Conservation (phyloP, 495 filamentous ascomycete species). For the Immersiella caudata region DNA sequence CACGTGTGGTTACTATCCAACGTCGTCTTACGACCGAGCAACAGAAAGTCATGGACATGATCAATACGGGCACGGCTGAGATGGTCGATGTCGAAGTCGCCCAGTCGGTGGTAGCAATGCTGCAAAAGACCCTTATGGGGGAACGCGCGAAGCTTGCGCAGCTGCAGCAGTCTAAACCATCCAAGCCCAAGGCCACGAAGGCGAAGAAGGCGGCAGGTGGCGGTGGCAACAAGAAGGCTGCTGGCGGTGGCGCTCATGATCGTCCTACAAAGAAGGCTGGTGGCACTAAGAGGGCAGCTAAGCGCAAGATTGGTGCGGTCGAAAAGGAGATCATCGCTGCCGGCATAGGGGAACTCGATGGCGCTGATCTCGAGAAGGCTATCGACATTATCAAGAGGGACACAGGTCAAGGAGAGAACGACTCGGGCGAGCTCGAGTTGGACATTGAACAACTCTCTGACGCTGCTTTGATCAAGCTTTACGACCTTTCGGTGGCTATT, state of each 20-base stretch:
- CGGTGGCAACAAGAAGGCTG: constrained; percentile 36
- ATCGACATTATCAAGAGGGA: constrained; percentile 90
- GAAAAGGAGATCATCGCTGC: constrained; percentile 88
- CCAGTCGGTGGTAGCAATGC: constrained; percentile 48
- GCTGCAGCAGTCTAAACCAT: constrained; percentile 41
- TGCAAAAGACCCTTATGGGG: constrained; percentile 52
- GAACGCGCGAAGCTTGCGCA: constrained; percentile 50
- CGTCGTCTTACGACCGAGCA: constrained; percentile 56
- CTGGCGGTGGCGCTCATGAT: constrained; percentile 38
- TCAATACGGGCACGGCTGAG: constrained; percentile 71
- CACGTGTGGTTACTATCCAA: constrained; percentile 28
- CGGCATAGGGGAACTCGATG: constrained; percentile 73
- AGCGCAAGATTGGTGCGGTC: constrained; percentile 63
- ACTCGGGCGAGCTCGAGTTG: constrained; percentile 85
- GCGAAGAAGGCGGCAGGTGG: constrained; percentile 37
- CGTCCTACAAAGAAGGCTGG: constrained; percentile 48
- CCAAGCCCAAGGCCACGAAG: constrained; percentile 43
- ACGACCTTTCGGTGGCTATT: constrained; percentile 72
- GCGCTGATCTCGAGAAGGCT: constrained; percentile 71
- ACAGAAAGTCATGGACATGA: constrained; percentile 64
- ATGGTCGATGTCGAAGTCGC: constrained; percentile 62
- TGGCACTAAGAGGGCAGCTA: constrained; percentile 46
- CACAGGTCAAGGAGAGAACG: constrained; percentile 74
- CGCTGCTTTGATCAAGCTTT: constrained; percentile 72
- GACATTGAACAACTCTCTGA: constrained; percentile 85